These are phyloP conservation scores for Trichoderma breve DNA, from an alignment of 2,329 filamentous ascomycete genomes.

Conservation along the genomic window DNA sequence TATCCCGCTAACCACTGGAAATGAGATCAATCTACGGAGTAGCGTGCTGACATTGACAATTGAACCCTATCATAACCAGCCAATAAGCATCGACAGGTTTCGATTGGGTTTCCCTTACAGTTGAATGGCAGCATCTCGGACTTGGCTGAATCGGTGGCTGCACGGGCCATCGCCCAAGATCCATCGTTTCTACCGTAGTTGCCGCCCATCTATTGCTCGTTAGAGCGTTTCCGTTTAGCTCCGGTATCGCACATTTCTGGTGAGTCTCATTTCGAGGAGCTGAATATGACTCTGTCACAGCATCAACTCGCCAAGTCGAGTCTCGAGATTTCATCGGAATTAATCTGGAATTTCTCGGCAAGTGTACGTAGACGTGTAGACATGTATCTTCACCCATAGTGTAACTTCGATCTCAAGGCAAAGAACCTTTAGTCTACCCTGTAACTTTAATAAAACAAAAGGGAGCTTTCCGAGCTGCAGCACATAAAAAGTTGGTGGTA, in stretches of 20 bases:
- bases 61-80: neutral
- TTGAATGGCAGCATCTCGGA: neutral
- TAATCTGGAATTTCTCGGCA: neutral
- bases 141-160: neutral
- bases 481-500: neutral
- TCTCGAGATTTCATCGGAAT: neutral
- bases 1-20: neutral
- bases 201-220: neutral
- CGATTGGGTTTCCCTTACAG: neutral
- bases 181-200: neutral
- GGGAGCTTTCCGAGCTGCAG: neutral
- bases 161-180: conserved; percentile 13
- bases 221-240: neutral
- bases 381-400: neutral
- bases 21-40: neutral
- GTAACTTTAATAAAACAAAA: neutral
- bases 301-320: neutral
- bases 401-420: neutral
- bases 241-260: conserved; percentile 13
- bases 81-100: neutral
- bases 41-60: neutral
- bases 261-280: neutral
- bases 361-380: neutral
- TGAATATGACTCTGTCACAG: neutral
- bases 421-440: neutral